Conservation (phyloP, 352 stramenopile genomes). For the Phytophthora pisi region DNA sequence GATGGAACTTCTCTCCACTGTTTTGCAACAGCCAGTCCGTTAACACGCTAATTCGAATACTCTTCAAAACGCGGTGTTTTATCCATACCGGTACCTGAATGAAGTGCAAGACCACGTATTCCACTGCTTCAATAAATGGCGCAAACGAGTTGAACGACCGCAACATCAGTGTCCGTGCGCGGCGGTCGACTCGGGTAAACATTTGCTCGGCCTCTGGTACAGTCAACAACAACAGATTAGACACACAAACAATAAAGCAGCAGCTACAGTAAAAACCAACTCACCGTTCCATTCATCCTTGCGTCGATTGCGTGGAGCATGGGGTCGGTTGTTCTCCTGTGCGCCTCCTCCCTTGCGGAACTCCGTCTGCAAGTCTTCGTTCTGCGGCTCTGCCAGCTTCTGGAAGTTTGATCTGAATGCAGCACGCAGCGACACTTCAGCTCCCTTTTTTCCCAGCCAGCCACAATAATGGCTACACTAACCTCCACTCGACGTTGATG, state of each 20-base stretch:
- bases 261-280: background rate
- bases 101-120: conserved; percentile 83
- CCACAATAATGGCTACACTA: background rate
- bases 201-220: conserved; percentile 74
- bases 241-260: background rate
- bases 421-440: background rate
- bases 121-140: conserved; percentile 78
- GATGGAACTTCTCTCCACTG: conserved; percentile 83
- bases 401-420: conserved; percentile 79
- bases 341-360: conserved; percentile 71
- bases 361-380: conserved; percentile 71
- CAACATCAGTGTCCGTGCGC: conserved; percentile 69
- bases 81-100: conserved; percentile 57
- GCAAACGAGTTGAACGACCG: conserved; percentile 72
- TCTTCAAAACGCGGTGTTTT: background rate
- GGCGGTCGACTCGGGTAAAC: conserved; percentile 77
- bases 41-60: background rate
- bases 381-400: conserved; percentile 78
- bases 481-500: conserved; percentile 88
- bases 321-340: conserved; percentile 37
- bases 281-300: conserved; percentile 80
- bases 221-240: conserved; percentile 3
- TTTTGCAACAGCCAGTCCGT: background rate
- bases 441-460: background rate
- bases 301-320: conserved; percentile 48